These are phyloP conservation scores for Yarrowia porcina DNA, from an alignment of 805 yeast species.

Conservation along the genomic window DNA sequence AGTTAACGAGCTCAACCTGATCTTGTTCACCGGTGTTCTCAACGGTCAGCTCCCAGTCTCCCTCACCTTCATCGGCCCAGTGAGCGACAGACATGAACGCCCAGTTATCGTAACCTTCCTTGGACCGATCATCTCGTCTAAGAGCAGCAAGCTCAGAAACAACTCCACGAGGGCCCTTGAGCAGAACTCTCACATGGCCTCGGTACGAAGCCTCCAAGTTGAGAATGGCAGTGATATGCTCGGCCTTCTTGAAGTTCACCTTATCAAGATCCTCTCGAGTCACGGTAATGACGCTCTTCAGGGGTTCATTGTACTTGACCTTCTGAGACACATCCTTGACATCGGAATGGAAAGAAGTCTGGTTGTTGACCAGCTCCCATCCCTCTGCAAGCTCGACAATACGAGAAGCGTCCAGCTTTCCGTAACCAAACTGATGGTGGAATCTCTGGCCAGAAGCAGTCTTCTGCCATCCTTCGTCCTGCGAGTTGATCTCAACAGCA, in stretches of 20 bases:
- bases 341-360: conserved; percentile 67
- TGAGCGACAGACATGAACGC: conserved; percentile 97
- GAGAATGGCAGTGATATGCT: conserved; percentile 82
- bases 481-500: conserved; percentile 62
- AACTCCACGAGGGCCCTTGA: conserved; percentile 74
- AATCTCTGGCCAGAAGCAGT: conserved; percentile 66
- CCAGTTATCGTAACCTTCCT: conserved; percentile 72
- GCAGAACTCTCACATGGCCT: conserved; percentile 64
- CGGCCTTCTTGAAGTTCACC: conserved; percentile 67
- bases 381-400: conserved; percentile 67
- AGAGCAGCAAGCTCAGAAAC: conserved; percentile 68
- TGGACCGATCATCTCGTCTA: conserved; percentile 56
- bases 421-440: conserved; percentile 88
- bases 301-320: conserved; percentile 28
- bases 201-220: conserved; percentile 61
- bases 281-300: conserved; percentile 42
- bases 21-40: conserved; percentile 34
- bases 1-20: conserved; percentile 48
- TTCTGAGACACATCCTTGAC: conserved; percentile 38
- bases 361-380: conserved; percentile 90
- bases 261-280: conserved; percentile 47
- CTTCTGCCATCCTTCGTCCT: conserved; percentile 70
- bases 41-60: conserved; percentile 78
- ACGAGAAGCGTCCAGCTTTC: conserved; percentile 77
- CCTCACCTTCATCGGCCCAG: conserved; percentile 84